Percentiles rank a stretch among this genome's conserved stretches.
phyloP scores from a whole-genome alignment of 495 filamentous ascomycete genomes.

The Penicillium turbatum region DNA sequence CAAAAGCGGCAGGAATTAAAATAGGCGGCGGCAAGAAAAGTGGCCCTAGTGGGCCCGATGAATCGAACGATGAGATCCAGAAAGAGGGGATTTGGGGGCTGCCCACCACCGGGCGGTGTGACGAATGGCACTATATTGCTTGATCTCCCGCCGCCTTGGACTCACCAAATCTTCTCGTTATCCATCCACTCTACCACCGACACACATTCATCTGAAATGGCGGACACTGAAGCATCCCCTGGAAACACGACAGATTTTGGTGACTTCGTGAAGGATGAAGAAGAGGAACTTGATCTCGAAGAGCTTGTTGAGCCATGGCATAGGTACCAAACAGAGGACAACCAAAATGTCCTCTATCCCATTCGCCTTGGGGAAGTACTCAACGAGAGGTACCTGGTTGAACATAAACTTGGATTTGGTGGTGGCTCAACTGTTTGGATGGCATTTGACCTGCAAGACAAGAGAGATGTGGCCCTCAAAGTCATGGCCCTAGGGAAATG shows the following conservation, averaged over 20 bases:
- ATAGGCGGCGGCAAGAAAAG: too few relatives aligned
- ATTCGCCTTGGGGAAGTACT: conserved; percentile 20
- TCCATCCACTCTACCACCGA: neutral
- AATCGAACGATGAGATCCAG: neutral
- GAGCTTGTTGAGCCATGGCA: conserved; percentile 13
- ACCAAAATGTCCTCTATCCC: conserved; percentile 13
- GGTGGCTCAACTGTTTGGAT: conserved; percentile 88
- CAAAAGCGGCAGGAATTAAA: too few relatives aligned
- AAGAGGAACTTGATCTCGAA: conserved; percentile 14
- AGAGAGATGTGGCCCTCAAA: conserved; percentile 28
- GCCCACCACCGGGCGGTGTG: neutral
- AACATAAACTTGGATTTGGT: conserved; percentile 79
- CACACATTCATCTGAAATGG: conserved; percentile 1
- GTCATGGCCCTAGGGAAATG: conserved; percentile 18
- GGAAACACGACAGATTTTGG: conserved; percentile 9
- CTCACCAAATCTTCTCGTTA: too few relatives aligned
- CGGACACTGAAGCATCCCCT: neutral
- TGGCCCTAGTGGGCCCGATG: neutral
- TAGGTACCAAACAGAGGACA: conserved; percentile 4
- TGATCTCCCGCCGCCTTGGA: too few relatives aligned
- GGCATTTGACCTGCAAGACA: conserved; percentile 29
- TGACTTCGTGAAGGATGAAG: conserved; percentile 12
- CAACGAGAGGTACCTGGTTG: conserved; percentile 76
- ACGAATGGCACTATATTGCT: neutral
- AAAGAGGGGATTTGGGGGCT: neutral